Evolutionary conservation across 495 filamentous ascomycete species (phyloP).

Genomic region (Cercophora newfieldiana): DNA sequence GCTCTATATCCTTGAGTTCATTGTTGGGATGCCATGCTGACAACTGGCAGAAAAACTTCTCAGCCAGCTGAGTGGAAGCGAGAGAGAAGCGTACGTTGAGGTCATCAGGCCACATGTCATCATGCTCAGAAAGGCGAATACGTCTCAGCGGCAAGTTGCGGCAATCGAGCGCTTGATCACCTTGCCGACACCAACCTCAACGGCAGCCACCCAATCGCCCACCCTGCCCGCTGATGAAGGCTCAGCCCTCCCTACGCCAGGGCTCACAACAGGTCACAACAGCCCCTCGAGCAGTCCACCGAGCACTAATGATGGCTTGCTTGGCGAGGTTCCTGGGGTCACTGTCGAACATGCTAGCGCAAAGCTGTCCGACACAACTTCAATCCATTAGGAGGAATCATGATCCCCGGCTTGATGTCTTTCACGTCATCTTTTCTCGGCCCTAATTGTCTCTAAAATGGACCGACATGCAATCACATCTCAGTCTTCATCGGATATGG

Average conservation of each 20-base stretch:
- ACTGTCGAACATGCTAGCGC: constrained; percentile 4
- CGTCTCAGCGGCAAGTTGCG: constrained; percentile 72
- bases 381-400: background rate
- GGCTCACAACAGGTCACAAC: constrained; percentile 61
- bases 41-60: constrained; percentile 29
- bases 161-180: constrained; percentile 61
- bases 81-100: constrained; percentile 67
- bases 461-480: background rate
- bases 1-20: background rate
- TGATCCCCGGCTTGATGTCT: background rate
- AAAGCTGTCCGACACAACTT: constrained; percentile 14
- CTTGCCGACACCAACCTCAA: constrained; percentile 21
- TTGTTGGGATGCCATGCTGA: constrained; percentile 33
- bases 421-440: background rate
- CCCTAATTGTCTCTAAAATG: background rate
- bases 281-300: constrained; percentile 65
- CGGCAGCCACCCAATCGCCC: constrained; percentile 30
- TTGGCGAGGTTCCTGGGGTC: constrained; percentile 39
- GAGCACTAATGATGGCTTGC: constrained; percentile 56
- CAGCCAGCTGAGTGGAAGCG: constrained; percentile 31
- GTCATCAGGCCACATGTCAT: constrained; percentile 73
- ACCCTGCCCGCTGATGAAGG: constrained; percentile 50
- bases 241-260: constrained; percentile 58
- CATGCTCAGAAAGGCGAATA: constrained; percentile 64
- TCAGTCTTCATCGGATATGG: background rate